These are phyloP conservation scores for Citrus reticulata DNA, from an alignment of 345 rosid species.

Conservation along the genomic window DNA sequence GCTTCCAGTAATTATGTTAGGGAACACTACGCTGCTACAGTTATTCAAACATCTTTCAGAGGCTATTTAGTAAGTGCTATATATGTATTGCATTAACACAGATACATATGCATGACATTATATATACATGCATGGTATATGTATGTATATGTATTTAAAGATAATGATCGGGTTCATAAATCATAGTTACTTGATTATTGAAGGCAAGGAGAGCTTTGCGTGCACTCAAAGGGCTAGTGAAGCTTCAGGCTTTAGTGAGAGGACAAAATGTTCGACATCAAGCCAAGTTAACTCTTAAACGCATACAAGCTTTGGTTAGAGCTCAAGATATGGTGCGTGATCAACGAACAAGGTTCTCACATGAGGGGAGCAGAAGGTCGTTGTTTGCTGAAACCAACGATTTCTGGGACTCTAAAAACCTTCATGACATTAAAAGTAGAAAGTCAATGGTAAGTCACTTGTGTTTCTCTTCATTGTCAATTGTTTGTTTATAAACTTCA, in stretches of 20 bases:
- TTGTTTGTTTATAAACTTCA: background rate
- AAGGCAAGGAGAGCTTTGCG: conserved; percentile 87
- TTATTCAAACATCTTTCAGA: conserved; percentile 80
- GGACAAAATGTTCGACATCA: conserved; percentile 83
- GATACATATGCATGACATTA: background rate
- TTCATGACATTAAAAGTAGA: conserved; percentile 59
- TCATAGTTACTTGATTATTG: no score
- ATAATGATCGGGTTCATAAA: background rate
- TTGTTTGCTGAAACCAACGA: conserved; percentile 44
- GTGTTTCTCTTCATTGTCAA: background rate
- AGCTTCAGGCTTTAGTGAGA: conserved; percentile 92
- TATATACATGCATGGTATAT: background rate
- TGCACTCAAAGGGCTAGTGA: conserved; percentile 82
- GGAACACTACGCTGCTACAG: conserved; percentile 69
- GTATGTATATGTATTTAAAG: background rate
- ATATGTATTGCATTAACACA: no score
- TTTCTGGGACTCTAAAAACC: conserved; percentile 53
- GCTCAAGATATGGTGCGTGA: conserved; percentile 68
- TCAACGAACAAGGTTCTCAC: conserved; percentile 49
- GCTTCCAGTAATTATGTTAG: conserved; percentile 34
- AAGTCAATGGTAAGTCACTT: conserved; percentile 40
- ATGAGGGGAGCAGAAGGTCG: conserved; percentile 44
- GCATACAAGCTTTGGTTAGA: conserved; percentile 76
- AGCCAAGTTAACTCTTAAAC: conserved; percentile 66
- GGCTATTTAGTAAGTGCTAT: conserved; percentile 68